phyloP scores from a whole-genome alignment of 176 grass and related monocot genomes.

The Guadua angustifolia region DNA sequence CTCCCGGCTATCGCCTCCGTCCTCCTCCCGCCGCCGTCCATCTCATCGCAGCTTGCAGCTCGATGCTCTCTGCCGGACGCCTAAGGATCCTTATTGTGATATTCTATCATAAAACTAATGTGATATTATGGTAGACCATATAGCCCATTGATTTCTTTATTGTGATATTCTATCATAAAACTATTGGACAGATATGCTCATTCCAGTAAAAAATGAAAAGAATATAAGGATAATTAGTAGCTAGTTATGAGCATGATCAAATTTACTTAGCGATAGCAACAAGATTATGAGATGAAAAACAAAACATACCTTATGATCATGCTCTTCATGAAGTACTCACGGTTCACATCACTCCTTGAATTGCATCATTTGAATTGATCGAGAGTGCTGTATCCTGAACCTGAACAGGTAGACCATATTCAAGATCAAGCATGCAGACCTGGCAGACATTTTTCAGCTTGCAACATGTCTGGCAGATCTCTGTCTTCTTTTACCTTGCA shows the following conservation, averaged over 20 bases:
- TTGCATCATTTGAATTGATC: constrained; percentile 87
- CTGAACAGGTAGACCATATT: constrained; percentile 92
- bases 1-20: constrained; percentile 51
- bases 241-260: neutral
- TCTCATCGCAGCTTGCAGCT: constrained; percentile 19
- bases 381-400: constrained; percentile 86
- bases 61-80: neutral
- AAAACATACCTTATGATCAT: constrained; percentile 86
- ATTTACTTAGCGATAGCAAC: neutral
- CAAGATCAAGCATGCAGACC: constrained; percentile 95
- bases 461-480: constrained; percentile 98
- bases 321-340: constrained; percentile 98
- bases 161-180: neutral
- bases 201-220: neutral
- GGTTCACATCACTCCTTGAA: constrained; percentile 93
- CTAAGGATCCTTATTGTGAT: too few relatives aligned
- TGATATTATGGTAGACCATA: neutral
- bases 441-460: constrained; percentile 98
- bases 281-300: constrained; percentile 21
- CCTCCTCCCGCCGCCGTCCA: constrained; percentile 26
- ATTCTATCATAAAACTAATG: too few relatives aligned
- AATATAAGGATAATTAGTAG: neutral
- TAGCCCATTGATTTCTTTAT: neutral
- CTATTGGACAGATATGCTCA: neutral
- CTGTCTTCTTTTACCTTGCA: constrained; percentile 97